A percentile compares a stretch with the other conserved stretches of the same genome.
These are phyloP conservation scores for Tuber melanosporum DNA, from an alignment of 495 filamentous ascomycete genomes.

Conservation along the genomic window DNA sequence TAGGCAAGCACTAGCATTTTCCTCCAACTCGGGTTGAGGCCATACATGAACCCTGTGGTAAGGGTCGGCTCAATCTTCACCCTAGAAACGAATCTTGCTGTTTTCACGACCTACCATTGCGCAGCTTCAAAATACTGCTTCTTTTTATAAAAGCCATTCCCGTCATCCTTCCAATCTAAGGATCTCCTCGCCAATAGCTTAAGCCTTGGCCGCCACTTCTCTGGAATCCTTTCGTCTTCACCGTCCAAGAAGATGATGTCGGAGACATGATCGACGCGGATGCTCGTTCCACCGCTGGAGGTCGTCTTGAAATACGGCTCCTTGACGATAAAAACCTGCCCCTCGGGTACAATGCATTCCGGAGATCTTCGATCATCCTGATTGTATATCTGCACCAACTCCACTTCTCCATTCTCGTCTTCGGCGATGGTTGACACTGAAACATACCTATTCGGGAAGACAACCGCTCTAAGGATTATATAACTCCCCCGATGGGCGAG, in stretches of 20 bases:
- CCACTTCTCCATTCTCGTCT: slow-evolving; percentile 25
- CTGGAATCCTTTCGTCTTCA: slow-evolving; percentile 12
- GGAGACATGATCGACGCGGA: slow-evolving; percentile 30
- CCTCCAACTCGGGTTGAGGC: not conserved
- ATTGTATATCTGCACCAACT: slow-evolving; percentile 23
- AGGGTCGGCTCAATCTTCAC: not conserved
- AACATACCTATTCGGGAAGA: slow-evolving; percentile 8
- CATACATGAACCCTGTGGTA: not conserved
- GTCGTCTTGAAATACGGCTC: slow-evolving; percentile 27
- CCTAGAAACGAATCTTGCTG: not conserved
- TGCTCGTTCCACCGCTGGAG: slow-evolving; percentile 7
- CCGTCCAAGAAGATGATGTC: slow-evolving; percentile 23
- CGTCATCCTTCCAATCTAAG: slow-evolving; percentile 23
- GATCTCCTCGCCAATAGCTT: slow-evolving; percentile 3
- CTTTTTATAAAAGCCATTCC: slow-evolving; percentile 14
- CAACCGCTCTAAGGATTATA: slow-evolving; percentile 20
- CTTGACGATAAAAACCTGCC: slow-evolving; percentile 24
- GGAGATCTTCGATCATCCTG: slow-evolving; percentile 5
- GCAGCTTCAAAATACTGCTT: slow-evolving; percentile 13
- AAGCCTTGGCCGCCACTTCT: slow-evolving; percentile 19
- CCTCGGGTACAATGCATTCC: slow-evolving; percentile 17
- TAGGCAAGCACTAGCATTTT: not conserved
- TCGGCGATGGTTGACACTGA: slow-evolving; percentile 20
- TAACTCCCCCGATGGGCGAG: slow-evolving; percentile 21
- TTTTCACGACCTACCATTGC: slow-evolving; percentile 15